Evolutionary conservation across 1,139 yeast genomes (phyloP).

Genomic region (Pneumocystis oryctolagi): DNA sequence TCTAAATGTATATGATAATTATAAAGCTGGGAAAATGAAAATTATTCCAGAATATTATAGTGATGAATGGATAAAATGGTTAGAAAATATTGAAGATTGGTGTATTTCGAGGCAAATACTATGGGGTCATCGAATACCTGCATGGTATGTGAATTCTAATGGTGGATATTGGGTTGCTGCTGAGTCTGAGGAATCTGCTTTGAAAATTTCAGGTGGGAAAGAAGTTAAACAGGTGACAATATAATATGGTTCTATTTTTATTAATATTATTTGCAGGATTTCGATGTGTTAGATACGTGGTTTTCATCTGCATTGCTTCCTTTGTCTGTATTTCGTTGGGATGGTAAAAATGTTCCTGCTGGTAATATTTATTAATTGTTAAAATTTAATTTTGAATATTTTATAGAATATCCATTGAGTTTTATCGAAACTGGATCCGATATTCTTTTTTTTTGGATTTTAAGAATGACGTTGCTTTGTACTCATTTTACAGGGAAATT

Average conservation of each 20-base stretch:
- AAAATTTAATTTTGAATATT: neutral
- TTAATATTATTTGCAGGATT: neutral
- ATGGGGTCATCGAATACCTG: slow-evolving; percentile 13
- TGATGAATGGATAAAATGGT: slow-evolving; percentile 11
- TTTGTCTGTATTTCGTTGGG: slow-evolving; percentile 12
- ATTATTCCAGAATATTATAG: slow-evolving; percentile 1
- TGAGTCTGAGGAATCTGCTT: slow-evolving; percentile 3
- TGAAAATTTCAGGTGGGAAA: slow-evolving; percentile 3
- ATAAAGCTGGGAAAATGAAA: neutral
- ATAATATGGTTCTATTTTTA: neutral
- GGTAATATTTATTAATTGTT: neutral
- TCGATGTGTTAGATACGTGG: slow-evolving; percentile 14
- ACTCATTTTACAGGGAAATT: slow-evolving; percentile 7
- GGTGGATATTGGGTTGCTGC: slow-evolving; percentile 12
- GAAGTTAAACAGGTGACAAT: slow-evolving; percentile 7
- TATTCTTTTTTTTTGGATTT: slow-evolving; percentile 13
- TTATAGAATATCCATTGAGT: slow-evolving; percentile 1
- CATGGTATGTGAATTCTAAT: slow-evolving; percentile 3
- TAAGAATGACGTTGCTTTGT: slow-evolving; percentile 13
- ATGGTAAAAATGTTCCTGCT: slow-evolving; percentile 1
- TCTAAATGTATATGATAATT: slow-evolving; percentile 2
- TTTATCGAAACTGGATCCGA: slow-evolving; percentile 14
- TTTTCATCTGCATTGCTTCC: slow-evolving; percentile 13
- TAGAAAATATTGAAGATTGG: slow-evolving; percentile 12
- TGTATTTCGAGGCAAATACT: slow-evolving; percentile 12